Evolutionary conservation across 2,329 filamentous ascomycete species (phyloP).

Genomic region (Verticillium tricorpus): DNA sequence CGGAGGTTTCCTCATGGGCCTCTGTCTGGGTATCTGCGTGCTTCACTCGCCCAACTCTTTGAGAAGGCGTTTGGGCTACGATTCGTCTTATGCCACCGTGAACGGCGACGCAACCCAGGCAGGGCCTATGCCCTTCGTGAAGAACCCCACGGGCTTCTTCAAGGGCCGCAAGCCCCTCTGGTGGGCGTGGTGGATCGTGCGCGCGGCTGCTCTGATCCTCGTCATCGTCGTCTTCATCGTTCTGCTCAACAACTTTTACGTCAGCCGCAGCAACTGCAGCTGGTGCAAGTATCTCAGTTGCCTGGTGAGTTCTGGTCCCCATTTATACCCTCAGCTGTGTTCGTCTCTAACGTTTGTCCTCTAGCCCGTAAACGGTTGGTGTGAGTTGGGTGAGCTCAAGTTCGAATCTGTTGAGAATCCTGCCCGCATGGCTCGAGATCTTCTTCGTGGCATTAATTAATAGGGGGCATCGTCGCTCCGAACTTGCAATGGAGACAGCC

Average conservation of each 20-base stretch:
- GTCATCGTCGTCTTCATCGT: conserved; percentile 83
- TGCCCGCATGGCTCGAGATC: not conserved
- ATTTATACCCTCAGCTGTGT: not conserved
- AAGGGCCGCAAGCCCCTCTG: conserved; percentile 87
- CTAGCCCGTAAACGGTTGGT: conserved; percentile 65
- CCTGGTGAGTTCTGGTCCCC: conserved; percentile 58
- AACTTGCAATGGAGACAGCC: not conserved
- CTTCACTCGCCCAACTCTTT: conserved; percentile 83
- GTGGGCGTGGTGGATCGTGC: conserved; percentile 96
- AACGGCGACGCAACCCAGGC: conserved; percentile 43
- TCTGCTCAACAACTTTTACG: conserved; percentile 88
- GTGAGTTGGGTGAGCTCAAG: conserved; percentile 40
- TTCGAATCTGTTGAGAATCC: not conserved
- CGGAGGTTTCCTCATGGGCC: conserved; percentile 88
- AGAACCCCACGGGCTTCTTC: conserved; percentile 73
- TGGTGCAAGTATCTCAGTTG: conserved; percentile 98
- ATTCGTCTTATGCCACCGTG: conserved; percentile 69
- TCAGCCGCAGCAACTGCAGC: conserved; percentile 65
- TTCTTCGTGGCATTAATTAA: not conserved
- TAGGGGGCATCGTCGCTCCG: not conserved
- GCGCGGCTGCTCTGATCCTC: conserved; percentile 72
- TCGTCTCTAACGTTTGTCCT: conserved; percentile 15
- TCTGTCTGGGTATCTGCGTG: conserved; percentile 80
- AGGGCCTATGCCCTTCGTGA: conserved; percentile 46
- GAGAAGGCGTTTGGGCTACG: conserved; percentile 66